These are phyloP conservation scores for Penicillium hordei DNA, from an alignment of 2,329 filamentous ascomycete genomes.

Conservation along the genomic window DNA sequence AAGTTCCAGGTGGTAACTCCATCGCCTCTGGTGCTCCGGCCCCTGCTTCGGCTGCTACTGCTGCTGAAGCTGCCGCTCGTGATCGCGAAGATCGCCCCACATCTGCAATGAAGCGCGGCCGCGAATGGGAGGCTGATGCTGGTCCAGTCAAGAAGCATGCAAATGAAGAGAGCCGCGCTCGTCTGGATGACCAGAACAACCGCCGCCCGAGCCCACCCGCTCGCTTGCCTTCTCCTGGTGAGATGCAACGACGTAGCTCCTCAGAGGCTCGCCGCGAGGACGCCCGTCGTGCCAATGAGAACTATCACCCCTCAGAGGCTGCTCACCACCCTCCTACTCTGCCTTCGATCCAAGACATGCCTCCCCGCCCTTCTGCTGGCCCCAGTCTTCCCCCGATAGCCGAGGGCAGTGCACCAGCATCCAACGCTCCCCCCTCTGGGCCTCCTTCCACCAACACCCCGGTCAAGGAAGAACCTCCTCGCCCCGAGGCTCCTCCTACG, in stretches of 20 bases:
- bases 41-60: slow-evolving; percentile 64
- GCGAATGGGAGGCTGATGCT: slow-evolving; percentile 89
- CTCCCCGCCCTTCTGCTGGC: slow-evolving; percentile 46
- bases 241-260: slow-evolving; percentile 73
- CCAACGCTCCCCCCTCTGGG: slow-evolving; percentile 45
- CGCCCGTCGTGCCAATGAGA: slow-evolving; percentile 70
- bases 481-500: slow-evolving; percentile 50
- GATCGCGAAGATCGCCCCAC: slow-evolving; percentile 72
- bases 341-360: slow-evolving; percentile 50
- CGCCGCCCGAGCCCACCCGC: slow-evolving; percentile 65
- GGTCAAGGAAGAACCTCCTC: slow-evolving; percentile 56
- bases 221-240: slow-evolving; percentile 63
- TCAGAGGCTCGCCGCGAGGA: slow-evolving; percentile 68
- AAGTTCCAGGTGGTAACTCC: slow-evolving; percentile 29
- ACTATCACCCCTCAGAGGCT: slow-evolving; percentile 88
- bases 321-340: slow-evolving; percentile 76
- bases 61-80: slow-evolving; percentile 67
- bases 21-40: slow-evolving; percentile 69
- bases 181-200: slow-evolving; percentile 78
- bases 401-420: slow-evolving; percentile 42
- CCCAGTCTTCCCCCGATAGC: slow-evolving; percentile 60
- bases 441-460: slow-evolving; percentile 51
- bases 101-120: slow-evolving; percentile 77
- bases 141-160: slow-evolving; percentile 73
- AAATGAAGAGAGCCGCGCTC: slow-evolving; percentile 82